Conservation (phyloP, 1,284 basidiomycete genomes). For the Rhodotorula sp. region DNA sequence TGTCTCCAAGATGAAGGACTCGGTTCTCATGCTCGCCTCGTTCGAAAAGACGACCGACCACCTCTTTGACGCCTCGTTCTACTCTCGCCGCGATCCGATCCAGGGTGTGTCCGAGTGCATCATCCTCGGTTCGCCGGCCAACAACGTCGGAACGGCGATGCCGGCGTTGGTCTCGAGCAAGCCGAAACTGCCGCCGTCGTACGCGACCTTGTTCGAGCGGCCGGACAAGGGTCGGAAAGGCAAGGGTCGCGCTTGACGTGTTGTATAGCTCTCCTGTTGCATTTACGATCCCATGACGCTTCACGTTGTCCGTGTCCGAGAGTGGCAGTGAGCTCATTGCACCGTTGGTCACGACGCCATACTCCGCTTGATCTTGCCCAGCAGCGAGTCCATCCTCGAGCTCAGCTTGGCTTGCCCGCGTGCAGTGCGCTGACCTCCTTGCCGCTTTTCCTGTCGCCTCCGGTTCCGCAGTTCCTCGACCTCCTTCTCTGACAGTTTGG, state of each 20-base stretch:
- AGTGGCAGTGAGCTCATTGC: too few species aligned
- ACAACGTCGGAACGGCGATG: conserved; percentile 41
- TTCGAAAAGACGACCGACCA: conserved; percentile 99
- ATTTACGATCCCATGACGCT: background rate
- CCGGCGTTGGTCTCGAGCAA: conserved; percentile 41
- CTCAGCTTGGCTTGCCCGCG: conserved; percentile 39
- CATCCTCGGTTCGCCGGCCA: conserved; percentile 67
- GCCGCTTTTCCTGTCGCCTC: conserved; percentile 25
- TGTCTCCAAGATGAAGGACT: conserved; percentile 99
- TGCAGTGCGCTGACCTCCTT: conserved; percentile 20
- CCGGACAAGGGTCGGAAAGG: conserved; percentile 2
- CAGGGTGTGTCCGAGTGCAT: conserved; percentile 98
- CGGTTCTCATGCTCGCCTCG: conserved; percentile 96
- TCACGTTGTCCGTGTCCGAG: background rate
- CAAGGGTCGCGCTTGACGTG: background rate
- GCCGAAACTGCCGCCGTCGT: conserved; percentile 38
- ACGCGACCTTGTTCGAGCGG: conserved; percentile 42
- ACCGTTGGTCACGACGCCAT: conserved; percentile 16
- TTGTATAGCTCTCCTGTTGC: background rate
- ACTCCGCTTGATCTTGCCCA: conserved; percentile 32
- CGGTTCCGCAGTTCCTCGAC: conserved; percentile 29
- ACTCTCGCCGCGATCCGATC: conserved; percentile 91
- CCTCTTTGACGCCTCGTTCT: conserved; percentile 94
- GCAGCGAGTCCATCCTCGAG: conserved; percentile 27
- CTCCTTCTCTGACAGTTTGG: conserved; percentile 26